These are phyloP conservation scores for Paulownia fortunei DNA, from an alignment of 257 asterid genomes.

Conservation along the genomic window DNA sequence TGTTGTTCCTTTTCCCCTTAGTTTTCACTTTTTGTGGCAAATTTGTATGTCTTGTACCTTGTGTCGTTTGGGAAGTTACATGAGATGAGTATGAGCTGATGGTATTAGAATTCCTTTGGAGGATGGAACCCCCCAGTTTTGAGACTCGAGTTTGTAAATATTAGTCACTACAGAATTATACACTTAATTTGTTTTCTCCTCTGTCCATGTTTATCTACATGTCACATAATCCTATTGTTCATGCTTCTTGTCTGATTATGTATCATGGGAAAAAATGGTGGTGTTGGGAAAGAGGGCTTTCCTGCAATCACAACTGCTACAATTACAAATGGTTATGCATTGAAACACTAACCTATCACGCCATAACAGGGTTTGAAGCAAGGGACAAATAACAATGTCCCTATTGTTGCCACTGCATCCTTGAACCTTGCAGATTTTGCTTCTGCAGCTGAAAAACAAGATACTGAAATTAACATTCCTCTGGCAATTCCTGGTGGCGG, in stretches of 20 bases:
- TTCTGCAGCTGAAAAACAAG: constrained; percentile 41
- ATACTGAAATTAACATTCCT: constrained; percentile 51
- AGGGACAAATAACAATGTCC: constrained; percentile 50
- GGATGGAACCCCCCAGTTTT: background rate
- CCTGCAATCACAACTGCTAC: background rate
- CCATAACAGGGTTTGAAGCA: constrained; percentile 48
- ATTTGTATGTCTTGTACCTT: background rate
- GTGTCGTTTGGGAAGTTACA: background rate
- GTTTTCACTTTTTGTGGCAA: background rate
- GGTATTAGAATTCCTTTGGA: too few relatives aligned
- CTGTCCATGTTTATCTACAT: too few relatives aligned
- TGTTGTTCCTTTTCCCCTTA: background rate
- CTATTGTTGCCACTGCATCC: constrained; percentile 44
- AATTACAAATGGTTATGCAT: background rate
- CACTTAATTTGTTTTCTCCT: too few relatives aligned
- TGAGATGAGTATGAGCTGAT: background rate
- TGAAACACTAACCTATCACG: constrained; percentile 21
- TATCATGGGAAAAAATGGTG: background rate
- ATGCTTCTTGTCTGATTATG: background rate
- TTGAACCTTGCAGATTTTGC: constrained; percentile 65
- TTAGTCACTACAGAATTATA: too few relatives aligned
- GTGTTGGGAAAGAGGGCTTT: background rate
- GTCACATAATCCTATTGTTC: background rate
- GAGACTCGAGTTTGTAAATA: background rate
- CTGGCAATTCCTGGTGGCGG: constrained; percentile 34